Base-by-base conservation (phyloP, 306 rosid genomes). In the Acacia acuminata region DNA sequence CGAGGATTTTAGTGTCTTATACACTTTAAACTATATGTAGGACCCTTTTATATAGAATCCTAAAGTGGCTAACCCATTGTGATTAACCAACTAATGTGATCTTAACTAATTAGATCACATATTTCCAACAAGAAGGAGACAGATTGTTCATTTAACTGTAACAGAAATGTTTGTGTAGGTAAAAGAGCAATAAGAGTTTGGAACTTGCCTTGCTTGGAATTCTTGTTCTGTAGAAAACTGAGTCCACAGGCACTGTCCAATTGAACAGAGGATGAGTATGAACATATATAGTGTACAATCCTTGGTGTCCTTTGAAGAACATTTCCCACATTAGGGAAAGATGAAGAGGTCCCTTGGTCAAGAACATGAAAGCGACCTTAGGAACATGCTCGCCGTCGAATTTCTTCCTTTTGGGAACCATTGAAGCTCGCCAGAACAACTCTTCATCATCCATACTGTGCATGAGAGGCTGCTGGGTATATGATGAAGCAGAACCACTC, bases 331-430 rank as follows among this genome's bases (percentile, higher is more conserved):
- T 34, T 36, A 91, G 91, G 4, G 77, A 80, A 44, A 91, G 79
- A 75, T 84, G 89, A 48, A 88, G 53, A 10, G 84, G 56, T 11
- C 93, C 92, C 75, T 80, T 91, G 24, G 88, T 84, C 91, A 90
- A 82, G 83, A 88, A 91, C 96, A 90, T 90, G 91, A 88, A 91
- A 71, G 92, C 93, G 17, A 91, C 79, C 78, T 88, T 89, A 19
- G 90, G 89, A 60, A 72, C 87, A 76, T 75, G 78, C 50, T 80
- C 73, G 36, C 44, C 75, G 5, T 76, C 78, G 27, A 73, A 65
- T 11, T 76, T 73, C 75, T 76, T n/a, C 13, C 73, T 79, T 43
- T 43, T 77, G 1, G 89, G 88, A 85, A 84, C 87, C 81, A 73
- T 55, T 27, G 82, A 60, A 38, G 89, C 90, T 76, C 87, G 67